Percentiles rank a stretch among this genome's conserved stretches.
phyloP scores from a whole-genome alignment of 1,284 basidiomycete genomes.

The Apiotrichum siamense region DNA sequence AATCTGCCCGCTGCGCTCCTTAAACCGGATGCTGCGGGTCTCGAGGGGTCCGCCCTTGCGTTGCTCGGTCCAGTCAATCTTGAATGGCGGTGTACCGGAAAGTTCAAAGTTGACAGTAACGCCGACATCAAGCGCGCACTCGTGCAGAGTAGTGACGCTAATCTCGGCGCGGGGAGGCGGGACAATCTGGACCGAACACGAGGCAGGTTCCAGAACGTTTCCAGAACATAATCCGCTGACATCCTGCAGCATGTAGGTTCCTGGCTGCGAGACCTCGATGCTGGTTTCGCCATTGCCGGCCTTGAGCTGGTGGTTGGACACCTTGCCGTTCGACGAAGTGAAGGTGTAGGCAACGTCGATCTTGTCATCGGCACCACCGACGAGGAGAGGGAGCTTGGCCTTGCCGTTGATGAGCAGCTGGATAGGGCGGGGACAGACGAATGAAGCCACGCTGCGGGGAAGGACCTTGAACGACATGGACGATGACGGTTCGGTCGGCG shows the following conservation, averaged over 20 bases:
- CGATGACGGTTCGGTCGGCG: constrained; percentile 23
- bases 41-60: constrained; percentile 61
- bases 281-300: constrained; percentile 52
- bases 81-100: constrained; percentile 84
- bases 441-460: constrained; percentile 65
- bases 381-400: constrained; percentile 23
- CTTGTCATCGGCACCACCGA: constrained; percentile 18
- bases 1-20: constrained; percentile 71
- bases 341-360: constrained; percentile 26
- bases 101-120: constrained; percentile 80
- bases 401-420: constrained; percentile 58
- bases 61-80: constrained; percentile 69
- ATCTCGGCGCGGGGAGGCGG: constrained; percentile 74
- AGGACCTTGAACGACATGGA: constrained; percentile 66
- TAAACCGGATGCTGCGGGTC: constrained; percentile 54
- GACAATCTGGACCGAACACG: constrained; percentile 65
- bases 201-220: constrained; percentile 71
- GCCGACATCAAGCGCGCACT: constrained; percentile 90
- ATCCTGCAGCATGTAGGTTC: constrained; percentile 71
- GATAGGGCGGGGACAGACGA: constrained; percentile 65
- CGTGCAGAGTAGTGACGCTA: constrained; percentile 82
- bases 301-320: constrained; percentile 40
- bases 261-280: constrained; percentile 59
- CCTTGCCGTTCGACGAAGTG: constrained; percentile 14
- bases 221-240: constrained; percentile 73